phyloP scores from a whole-genome alignment of 805 yeast species.

The Ogataea paradorogensis region DNA sequence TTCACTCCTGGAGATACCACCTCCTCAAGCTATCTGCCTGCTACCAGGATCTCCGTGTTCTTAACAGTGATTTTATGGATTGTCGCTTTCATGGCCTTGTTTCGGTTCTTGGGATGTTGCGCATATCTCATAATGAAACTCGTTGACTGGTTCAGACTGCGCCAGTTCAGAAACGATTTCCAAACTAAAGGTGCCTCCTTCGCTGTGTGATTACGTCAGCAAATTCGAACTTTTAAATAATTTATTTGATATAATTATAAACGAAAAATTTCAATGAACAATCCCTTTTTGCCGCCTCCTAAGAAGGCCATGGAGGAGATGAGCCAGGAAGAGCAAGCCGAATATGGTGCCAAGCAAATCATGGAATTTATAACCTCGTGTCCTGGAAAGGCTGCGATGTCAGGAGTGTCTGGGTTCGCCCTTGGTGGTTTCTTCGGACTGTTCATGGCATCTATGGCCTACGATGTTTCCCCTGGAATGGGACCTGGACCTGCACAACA shows the following conservation, averaged over 20 bases:
- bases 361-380: constrained; percentile 85
- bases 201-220: constrained; percentile 10
- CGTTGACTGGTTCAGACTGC: constrained; percentile 19
- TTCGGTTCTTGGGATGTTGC: constrained; percentile 74
- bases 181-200: constrained; percentile 20
- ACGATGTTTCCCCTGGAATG: constrained; percentile 72
- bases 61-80: constrained; percentile 87
- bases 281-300: constrained; percentile 40
- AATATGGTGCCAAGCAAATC: constrained; percentile 81
- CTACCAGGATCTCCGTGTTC: constrained; percentile 56
- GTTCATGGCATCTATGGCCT: constrained; percentile 88
- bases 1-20: constrained; percentile 34
- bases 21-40: constrained; percentile 31
- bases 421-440: constrained; percentile 95
- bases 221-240: background rate
- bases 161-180: constrained; percentile 17
- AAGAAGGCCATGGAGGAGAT: constrained; percentile 60
- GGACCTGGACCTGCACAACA: constrained; percentile 41
- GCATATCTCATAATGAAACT: constrained; percentile 46
- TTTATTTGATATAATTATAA: background rate
- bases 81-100: constrained; percentile 85
- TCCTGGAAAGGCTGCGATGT: constrained; percentile 88
- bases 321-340: constrained; percentile 92
- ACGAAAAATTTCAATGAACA: constrained; percentile 23
- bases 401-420: constrained; percentile 92